phyloP scores from a whole-genome alignment of 495 filamentous ascomycete genomes.

The Trichodelitschia bisporula region DNA sequence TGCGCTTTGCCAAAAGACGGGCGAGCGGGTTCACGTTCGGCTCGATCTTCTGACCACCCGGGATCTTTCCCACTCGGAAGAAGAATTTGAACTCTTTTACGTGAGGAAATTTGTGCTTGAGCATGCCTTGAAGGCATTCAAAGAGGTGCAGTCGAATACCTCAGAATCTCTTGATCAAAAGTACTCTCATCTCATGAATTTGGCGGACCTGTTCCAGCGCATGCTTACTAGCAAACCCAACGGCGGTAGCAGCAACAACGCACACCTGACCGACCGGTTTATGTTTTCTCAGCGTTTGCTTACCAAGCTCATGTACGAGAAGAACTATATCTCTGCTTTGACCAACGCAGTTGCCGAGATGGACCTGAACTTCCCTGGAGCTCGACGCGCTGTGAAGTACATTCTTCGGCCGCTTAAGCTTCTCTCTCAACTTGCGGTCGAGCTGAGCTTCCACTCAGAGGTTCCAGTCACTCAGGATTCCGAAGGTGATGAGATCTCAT shows the following conservation, averaged over 20 bases:
- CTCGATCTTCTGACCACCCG: too few relatives aligned
- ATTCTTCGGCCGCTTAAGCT: conserved; percentile 73
- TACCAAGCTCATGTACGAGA: conserved; percentile 91
- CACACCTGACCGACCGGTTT: conserved; percentile 11
- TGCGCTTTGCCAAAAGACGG: conserved; percentile 66
- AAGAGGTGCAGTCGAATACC: conserved; percentile 55
- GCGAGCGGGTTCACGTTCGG: conserved; percentile 32
- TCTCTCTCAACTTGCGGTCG: conserved; percentile 65
- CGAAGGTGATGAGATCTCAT: conserved; percentile 66
- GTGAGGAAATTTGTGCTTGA: conserved; percentile 88
- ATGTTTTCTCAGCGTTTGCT: conserved; percentile 39
- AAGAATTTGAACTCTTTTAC: conserved; percentile 72
- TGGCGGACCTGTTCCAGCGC: conserved; percentile 79
- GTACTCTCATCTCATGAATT: conserved; percentile 60
- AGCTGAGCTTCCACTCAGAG: conserved; percentile 55
- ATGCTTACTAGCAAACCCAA: conserved; percentile 60
- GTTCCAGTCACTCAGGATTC: conserved; percentile 29
- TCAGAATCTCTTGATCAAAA: conserved; percentile 63
- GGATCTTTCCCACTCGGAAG: conserved; percentile 36
- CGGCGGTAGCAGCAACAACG: conserved; percentile 15
- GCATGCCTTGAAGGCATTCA: conserved; percentile 76
- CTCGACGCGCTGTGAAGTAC: conserved; percentile 85
- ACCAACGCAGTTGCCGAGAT: conserved; percentile 89
- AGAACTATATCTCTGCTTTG: conserved; percentile 69
- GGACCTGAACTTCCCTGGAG: conserved; percentile 80